Evolutionary conservation across 148 eudicot genomes (phyloP), one percentile per base, ranked within the genome.

Genomic region (Diospyros lotus): DNA sequence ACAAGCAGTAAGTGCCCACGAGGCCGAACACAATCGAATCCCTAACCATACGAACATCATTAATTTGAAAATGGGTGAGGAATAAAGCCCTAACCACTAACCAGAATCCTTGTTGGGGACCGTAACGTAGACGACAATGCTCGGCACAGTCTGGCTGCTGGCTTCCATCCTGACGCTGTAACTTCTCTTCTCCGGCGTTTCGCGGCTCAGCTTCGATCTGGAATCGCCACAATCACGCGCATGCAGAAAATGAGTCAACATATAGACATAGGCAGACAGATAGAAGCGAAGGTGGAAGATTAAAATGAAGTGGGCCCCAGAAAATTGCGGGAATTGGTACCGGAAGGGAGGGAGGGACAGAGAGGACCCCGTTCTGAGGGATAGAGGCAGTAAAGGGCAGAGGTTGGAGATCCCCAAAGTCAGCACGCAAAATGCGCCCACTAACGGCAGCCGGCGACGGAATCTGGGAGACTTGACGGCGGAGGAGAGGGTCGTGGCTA

Each of bases 81-180:
- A 28, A 28, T 28, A 28, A 28, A 28, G 28, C 28, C 17, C n/a
- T 46, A 38, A 17, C 0, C 11, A 64, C 58, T 4, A 68, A 95
- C 99, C 99, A 81, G 97, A 93, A 76, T 95, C 98, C 74, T 88
- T 89, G 76, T 93, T 95, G 45, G 98, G 97, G 69, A 93, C 99
- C 50, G 98, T 95, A 50, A 91, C 93, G 72, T 93, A 95, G 62
- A 93, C 98, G 73, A 95, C 98, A 75, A 95, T 93, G 77, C 98
- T 89, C 2, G 99, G 94, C 41, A 93, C 99, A 74, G 88, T 88
- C 46, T 75, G 79, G 74, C 78, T 85, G 58, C 65, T 69, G 15
- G 87, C 85, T 62, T 84, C 97, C 94, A 80, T 91, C 64, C 83
- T 83, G 38, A 80, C 60, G 8, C 80, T 73, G 53, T 73, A 82